Base-by-base conservation (phyloP, 306 rosid genomes). In the Gastrolobium bilobum region DNA sequence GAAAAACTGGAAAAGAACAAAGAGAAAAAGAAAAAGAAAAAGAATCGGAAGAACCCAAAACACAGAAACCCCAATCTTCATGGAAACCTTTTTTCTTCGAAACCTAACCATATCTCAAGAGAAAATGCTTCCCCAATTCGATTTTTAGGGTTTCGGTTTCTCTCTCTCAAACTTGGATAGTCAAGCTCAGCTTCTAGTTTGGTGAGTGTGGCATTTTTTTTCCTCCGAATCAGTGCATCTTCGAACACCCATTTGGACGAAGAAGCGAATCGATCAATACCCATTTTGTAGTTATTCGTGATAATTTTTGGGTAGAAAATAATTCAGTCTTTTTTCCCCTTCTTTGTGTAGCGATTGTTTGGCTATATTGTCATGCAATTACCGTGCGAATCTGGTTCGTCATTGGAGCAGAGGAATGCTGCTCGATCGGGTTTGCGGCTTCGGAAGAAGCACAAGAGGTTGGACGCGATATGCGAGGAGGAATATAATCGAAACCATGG, bases 391-490 rank as follows among this genome's bases (percentile, higher is more conserved):
- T 76, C 82, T 35, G 72, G 86, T 13, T 71, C 83, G 64, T 80
- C 89, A 38, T 84, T 71, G 83, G 86, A 84, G 79, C 84, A 83
- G 77, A 76, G 77, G 11, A 84, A 68, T 30, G 63, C 7, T 58
- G 86, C 57, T 76, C 84, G 81, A 86, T 89, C 90, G 68, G 88
- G 90, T 71, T 85, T 59, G 68, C 78, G 88, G 92, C 85, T 81
- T 74, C 84, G 91, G 87, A 94, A 87, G 94, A 95, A 93, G 92
- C 94, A 86, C 59, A 95, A 95, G 91, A 91, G 90, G 86, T 89
- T 95, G 40, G 97, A 95, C 78, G 98, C 98, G 56, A 95, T 95
- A 76, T 88, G 94, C 33, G 98, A 95, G 53, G 82, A 81, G 5
- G 97, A 90, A 90, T 93, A 87, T 79, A 91, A 80, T 37, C 62